Evolutionary conservation across 352 stramenopile species (phyloP), one percentile per base, ranked within the genome.

Genomic region (Lagenidium sp.): DNA sequence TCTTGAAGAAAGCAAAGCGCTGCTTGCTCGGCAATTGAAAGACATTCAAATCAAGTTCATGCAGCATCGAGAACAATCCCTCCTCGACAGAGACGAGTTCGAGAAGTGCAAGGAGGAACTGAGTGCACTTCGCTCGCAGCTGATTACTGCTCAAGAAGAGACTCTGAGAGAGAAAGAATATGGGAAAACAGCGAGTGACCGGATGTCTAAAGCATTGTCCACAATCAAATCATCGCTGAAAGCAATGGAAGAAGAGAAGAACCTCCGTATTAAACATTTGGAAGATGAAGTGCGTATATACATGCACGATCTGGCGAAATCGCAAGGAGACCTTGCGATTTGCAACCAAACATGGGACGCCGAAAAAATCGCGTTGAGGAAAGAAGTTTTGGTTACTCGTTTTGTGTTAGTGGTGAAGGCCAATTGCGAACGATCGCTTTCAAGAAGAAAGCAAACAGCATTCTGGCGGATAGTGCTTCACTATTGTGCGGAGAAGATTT

Each of bases 171-270:
- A 88, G 47, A 71, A 80, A 30, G 42, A 67, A 18, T 76, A 78
- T 20, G 61, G 55, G 0, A 74, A 79, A 30, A 57, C 23, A 16
- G 47, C 64, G 0, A 79, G 68, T 25, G 70, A 86, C 10, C 60
- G 78, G 21, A 78, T 82, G 47, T 70, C 70, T 0, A 71, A 71
- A n/a, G 66, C 75, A 3, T 22, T 91, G 0, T 16, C 50, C 3
- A 65, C 68, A 0, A 75, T 88, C 22, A 86, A 85, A 36, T 50
- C 44, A 5, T 82, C 78, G 0, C 39, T 88, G 18, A 65, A 76
- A 20, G 49, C 55, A 0, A 61, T 85, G 55, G 78, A 86, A 40
- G 57, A 77, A n/a, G 72, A 87, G 24, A 86, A 86, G 41, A 72
- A 65, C 19, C 24, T 53, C 18, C 56, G 63, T 1, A 76, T 86